Conservation (phyloP, 148 eudicot genomes). For the Oxyria digyna region DNA sequence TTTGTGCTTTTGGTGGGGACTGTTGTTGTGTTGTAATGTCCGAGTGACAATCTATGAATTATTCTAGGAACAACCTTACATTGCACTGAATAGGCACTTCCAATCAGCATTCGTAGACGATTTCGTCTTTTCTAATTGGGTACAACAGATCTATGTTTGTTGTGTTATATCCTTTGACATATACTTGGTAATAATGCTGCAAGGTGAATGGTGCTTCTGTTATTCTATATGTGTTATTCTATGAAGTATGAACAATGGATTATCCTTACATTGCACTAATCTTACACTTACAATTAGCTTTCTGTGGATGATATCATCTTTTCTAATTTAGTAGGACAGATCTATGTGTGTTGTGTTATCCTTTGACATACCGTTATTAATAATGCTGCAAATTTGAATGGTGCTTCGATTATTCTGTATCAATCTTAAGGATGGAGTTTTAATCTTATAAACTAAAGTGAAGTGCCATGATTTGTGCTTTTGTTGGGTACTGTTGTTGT, state of each 20-base stretch:
- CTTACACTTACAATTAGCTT: background rate
- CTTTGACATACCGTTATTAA: background rate
- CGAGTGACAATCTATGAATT: background rate
- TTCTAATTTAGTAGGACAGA: too few relatives aligned
- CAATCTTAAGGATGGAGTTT: background rate
- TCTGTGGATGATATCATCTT: background rate
- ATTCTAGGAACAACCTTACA: background rate
- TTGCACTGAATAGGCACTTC: background rate
- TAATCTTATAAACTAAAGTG: background rate
- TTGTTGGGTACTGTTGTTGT: too few relatives aligned
- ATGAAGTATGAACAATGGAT: too few relatives aligned
- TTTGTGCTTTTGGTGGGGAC: background rate
- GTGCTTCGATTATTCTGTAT: background rate
- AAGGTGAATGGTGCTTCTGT: too few relatives aligned
- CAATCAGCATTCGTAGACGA: too few relatives aligned
- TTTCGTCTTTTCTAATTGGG: too few relatives aligned
- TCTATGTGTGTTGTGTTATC: too few relatives aligned
- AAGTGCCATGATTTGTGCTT: background rate
- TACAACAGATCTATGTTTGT: too few relatives aligned
- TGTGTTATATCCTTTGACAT: too few relatives aligned
- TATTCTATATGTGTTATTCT: too few relatives aligned
- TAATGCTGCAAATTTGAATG: background rate
- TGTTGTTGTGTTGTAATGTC: too few relatives aligned
- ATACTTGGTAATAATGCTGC: too few relatives aligned
- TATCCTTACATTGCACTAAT: background rate